Conservation (phyloP, 1,284 basidiomycete genomes). For the Cryptococcus depauperatus region DNA sequence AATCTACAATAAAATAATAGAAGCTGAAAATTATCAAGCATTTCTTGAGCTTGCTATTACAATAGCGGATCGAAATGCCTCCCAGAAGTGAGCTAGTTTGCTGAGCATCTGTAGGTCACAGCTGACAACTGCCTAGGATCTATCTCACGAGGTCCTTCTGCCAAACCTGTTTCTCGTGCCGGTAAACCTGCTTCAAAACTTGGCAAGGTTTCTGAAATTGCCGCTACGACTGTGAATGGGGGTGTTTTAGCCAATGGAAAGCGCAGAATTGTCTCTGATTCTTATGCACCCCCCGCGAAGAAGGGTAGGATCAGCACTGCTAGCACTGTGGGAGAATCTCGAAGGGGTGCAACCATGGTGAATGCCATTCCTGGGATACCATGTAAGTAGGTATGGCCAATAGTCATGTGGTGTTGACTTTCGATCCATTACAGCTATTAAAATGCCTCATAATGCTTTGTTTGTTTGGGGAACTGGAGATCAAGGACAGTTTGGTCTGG, state of each 20-base stretch:
- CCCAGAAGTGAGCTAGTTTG: conserved; percentile 17
- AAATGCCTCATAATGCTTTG: conserved; percentile 42
- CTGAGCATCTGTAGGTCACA: not conserved
- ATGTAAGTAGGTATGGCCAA: conserved; percentile 14
- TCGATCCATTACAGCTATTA: conserved; percentile 8
- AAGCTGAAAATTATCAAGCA: no score
- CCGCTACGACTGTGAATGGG: conserved; percentile 11
- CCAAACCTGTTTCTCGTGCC: conserved; percentile 12
- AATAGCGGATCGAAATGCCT: conserved; percentile 14
- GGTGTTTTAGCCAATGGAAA: conserved; percentile 6
- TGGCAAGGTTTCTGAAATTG: conserved; percentile 2
- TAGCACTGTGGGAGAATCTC: not conserved
- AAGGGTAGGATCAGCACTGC: conserved; percentile 17
- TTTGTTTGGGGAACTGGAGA: conserved; percentile 78
- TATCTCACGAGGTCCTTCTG: conserved; percentile 2
- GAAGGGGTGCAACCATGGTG: conserved; percentile 15
- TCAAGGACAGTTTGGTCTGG: conserved; percentile 81
- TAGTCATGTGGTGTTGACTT: not conserved
- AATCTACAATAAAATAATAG: no score
- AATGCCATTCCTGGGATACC: conserved; percentile 30
- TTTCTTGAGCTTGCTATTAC: not conserved
- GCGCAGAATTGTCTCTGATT: conserved; percentile 10
- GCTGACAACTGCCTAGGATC: conserved; percentile 5
- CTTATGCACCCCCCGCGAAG: conserved; percentile 15
- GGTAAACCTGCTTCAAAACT: conserved; percentile 10